Conservation (phyloP, 2,329 filamentous ascomycete genomes). For the Alternaria arbusti region DNA sequence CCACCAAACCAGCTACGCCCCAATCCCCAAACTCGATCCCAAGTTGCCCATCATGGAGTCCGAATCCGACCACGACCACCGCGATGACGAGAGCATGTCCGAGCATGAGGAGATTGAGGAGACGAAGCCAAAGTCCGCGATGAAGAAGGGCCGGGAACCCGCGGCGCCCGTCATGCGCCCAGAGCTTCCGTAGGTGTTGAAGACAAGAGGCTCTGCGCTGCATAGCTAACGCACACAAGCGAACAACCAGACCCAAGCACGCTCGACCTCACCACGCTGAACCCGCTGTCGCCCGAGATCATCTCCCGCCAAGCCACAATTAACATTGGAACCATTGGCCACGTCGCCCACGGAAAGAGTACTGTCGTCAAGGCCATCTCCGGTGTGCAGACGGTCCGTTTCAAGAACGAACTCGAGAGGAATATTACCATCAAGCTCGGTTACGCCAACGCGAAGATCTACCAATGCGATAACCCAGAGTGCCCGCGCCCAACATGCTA, state of each 20-base stretch:
- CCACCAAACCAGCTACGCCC: background rate
- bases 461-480: conserved; percentile 91
- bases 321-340: conserved; percentile 98
- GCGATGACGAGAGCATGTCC: conserved; percentile 61
- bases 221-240: conserved; percentile 33
- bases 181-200: conserved; percentile 63
- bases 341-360: conserved; percentile 98
- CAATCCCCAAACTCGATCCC: background rate
- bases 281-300: conserved; percentile 91
- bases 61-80: conserved; percentile 49
- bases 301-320: conserved; percentile 98
- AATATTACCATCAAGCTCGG: conserved; percentile 99
- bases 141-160: conserved; percentile 76
- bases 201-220: background rate
- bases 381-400: conserved; percentile 96
- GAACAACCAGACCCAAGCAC: conserved; percentile 92
- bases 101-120: conserved; percentile 76
- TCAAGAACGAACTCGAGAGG: conserved; percentile 99
- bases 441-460: conserved; percentile 99
- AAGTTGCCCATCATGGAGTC: conserved; percentile 48
- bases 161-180: conserved; percentile 66
- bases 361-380: conserved; percentile 99
- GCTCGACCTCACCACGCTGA: conserved; percentile 80
- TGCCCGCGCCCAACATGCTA: conserved; percentile 96
- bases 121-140: conserved; percentile 71